Percentiles rank a stretch among this genome's conserved stretches.
Evolutionary conservation across 2,329 filamentous ascomycete genomes (phyloP).

Genomic region (Colletotrichum spaethianum): DNA sequence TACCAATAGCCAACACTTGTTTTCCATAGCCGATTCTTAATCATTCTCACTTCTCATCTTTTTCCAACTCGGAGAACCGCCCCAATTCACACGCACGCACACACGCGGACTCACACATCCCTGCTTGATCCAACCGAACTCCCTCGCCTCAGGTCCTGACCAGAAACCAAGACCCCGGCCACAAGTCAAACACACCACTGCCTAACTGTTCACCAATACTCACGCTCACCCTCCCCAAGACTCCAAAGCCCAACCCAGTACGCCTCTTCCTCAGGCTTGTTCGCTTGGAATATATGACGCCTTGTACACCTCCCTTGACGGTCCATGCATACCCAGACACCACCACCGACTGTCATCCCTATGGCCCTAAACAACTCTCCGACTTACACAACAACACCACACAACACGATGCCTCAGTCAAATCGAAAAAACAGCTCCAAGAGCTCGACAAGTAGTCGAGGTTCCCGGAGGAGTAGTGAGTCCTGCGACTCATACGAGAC

Average conservation of each 20-base stretch:
- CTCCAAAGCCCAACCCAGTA: constrained; percentile 15
- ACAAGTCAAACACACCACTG: constrained; percentile 33
- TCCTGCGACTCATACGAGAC: constrained; percentile 59
- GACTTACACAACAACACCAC: constrained; percentile 1
- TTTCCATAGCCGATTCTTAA: constrained; percentile 23
- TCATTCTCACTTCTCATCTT: constrained; percentile 25
- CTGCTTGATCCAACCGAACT: constrained; percentile 33
- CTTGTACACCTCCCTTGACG: constrained; percentile 24
- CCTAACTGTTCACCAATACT: constrained; percentile 35
- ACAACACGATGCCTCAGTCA: constrained; percentile 51
- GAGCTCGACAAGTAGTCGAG: constrained; percentile 55
- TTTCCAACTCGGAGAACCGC: constrained; percentile 9
- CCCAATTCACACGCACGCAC: constrained; percentile 11
- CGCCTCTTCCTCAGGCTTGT: background rate
- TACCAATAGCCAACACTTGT: constrained; percentile 7
- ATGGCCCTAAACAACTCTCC: constrained; percentile 7
- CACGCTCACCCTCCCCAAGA: constrained; percentile 11
- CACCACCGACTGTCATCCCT: constrained; percentile 14
- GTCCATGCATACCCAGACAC: background rate
- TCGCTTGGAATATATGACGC: constrained; percentile 37
- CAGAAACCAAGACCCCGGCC: constrained; percentile 27
- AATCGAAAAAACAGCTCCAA: constrained; percentile 54
- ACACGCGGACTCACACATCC: constrained; percentile 20
- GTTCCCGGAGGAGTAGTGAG: constrained; percentile 59
- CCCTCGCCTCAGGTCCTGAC: constrained; percentile 29